Percentiles rank a stretch among this genome's conserved stretches.
These are phyloP conservation scores for Candida mattraensis DNA, from an alignment of 805 yeast genomes.

Conservation along the genomic window DNA sequence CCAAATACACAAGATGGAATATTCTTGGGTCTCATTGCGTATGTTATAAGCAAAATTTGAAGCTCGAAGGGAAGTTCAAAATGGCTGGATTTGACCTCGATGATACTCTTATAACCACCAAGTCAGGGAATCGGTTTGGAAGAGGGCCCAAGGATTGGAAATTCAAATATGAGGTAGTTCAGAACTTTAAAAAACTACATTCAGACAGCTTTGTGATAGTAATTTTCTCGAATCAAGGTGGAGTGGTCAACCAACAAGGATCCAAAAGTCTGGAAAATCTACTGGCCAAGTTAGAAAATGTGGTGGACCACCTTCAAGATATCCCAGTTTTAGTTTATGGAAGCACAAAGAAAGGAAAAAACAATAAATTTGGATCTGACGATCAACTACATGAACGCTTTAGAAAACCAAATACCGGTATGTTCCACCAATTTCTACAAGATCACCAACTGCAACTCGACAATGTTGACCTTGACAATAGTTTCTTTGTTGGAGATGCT, in stretches of 20 bases:
- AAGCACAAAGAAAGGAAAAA: slow-evolving; percentile 54
- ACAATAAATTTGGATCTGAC: slow-evolving; percentile 23
- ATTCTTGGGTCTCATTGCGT: slow-evolving; percentile 16
- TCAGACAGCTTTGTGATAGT: slow-evolving; percentile 40
- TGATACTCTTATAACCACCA: slow-evolving; percentile 69
- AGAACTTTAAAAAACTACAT: slow-evolving; percentile 24
- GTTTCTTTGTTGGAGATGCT: slow-evolving; percentile 92
- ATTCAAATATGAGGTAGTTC: slow-evolving; percentile 41
- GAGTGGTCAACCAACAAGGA: slow-evolving; percentile 43
- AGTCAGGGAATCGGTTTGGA: slow-evolving; percentile 60
- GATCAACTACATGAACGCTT: slow-evolving; percentile 37
- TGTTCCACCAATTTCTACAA: slow-evolving; percentile 59
- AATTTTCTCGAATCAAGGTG: slow-evolving; percentile 87
- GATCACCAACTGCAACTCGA: slow-evolving; percentile 36
- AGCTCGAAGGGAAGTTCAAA: slow-evolving; percentile 24
- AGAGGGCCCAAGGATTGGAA: slow-evolving; percentile 71
- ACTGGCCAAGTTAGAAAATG: slow-evolving; percentile 38
- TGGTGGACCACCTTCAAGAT: slow-evolving; percentile 31
- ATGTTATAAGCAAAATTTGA: slow-evolving; percentile 4
- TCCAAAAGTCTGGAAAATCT: slow-evolving; percentile 40
- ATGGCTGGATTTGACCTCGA: slow-evolving; percentile 85
- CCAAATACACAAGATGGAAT: slow-evolving; percentile 1
- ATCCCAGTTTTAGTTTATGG: slow-evolving; percentile 53
- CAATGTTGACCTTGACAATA: slow-evolving; percentile 40
- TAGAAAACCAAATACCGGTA: slow-evolving; percentile 78